Evolutionary conservation across 495 filamentous ascomycete species (phyloP).

Genomic region (Ascobolus immersus): DNA sequence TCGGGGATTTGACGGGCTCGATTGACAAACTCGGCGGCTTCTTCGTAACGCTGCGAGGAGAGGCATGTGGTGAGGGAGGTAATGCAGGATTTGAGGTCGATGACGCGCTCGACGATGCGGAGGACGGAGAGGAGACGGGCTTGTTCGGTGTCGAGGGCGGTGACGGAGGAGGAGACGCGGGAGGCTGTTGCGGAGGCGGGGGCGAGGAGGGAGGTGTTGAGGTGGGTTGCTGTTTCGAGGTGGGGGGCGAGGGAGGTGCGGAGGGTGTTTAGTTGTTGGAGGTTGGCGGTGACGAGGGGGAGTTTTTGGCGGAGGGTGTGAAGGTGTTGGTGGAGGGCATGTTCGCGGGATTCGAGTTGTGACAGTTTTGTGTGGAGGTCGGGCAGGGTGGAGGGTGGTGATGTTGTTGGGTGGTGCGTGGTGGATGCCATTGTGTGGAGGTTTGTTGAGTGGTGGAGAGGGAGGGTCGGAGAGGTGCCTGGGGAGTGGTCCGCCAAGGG

Average conservation of each 20-base stretch:
- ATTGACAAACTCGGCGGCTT: slow-evolving; percentile 65
- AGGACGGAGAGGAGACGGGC: slow-evolving; percentile 68
- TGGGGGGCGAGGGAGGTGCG: slow-evolving; percentile 74
- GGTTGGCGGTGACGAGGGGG: no score
- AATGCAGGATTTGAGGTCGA: slow-evolving; percentile 85
- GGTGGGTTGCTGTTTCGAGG: slow-evolving; percentile 52
- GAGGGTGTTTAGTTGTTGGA: slow-evolving; percentile 69
- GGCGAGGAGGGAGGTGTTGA: slow-evolving; percentile 72
- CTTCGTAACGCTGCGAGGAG: slow-evolving; percentile 95
- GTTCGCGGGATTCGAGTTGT: no score
- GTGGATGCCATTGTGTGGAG: no score
- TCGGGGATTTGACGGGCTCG: slow-evolving; percentile 57
- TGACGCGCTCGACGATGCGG: slow-evolving; percentile 80
- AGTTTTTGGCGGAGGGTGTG: no score
- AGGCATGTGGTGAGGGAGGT: slow-evolving; percentile 86
- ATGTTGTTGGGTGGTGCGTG: no score
- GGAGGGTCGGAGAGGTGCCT: no score
- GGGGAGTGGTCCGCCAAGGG: no score
- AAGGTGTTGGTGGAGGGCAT: no score
- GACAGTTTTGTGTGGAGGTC: no score
- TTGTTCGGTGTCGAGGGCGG: slow-evolving; percentile 69
- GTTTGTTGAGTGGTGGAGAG: no score
- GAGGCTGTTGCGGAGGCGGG: slow-evolving; percentile 63
- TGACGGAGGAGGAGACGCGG: slow-evolving; percentile 63
- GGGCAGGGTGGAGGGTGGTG: no score